These are phyloP conservation scores for Pulveroboletus sp. DNA, from an alignment of 768 basidiomycete genomes.

Conservation along the genomic window DNA sequence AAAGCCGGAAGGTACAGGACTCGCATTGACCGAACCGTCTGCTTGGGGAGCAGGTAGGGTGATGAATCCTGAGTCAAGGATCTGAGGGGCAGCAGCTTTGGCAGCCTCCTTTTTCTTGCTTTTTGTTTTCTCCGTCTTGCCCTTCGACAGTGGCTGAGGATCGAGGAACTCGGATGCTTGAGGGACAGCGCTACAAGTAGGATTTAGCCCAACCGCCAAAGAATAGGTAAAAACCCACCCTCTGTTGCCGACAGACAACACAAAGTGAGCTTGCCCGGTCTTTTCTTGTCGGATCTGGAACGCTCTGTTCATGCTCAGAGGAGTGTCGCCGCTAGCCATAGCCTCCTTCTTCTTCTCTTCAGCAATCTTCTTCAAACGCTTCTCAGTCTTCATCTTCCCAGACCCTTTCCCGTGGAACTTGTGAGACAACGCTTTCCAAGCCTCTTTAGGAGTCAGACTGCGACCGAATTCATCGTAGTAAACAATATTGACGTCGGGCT, in stretches of 20 bases:
- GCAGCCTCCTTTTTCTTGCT: slow-evolving; percentile 72
- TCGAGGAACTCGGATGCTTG: slow-evolving; percentile 81
- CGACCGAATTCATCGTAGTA: slow-evolving; percentile 98
- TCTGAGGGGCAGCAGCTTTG: slow-evolving; percentile 46
- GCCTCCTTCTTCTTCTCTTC: slow-evolving; percentile 94
- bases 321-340: slow-evolving; percentile 95
- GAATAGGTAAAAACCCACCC: slow-evolving; percentile 50
- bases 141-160: slow-evolving; percentile 75
- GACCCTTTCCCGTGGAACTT: slow-evolving; percentile 98
- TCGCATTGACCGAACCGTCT: slow-evolving; percentile 39
- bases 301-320: slow-evolving; percentile 90
- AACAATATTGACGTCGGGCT: slow-evolving; percentile 93
- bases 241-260: slow-evolving; percentile 90
- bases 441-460: slow-evolving; percentile 86
- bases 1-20: slow-evolving; percentile 43
- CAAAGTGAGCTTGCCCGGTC: slow-evolving; percentile 94
- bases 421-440: slow-evolving; percentile 97
- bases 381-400: slow-evolving; percentile 96
- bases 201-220: slow-evolving; percentile 2
- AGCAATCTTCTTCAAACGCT: slow-evolving; percentile 93
- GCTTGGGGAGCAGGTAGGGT: slow-evolving; percentile 61
- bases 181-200: slow-evolving; percentile 68
- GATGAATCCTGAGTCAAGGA: slow-evolving; percentile 62
- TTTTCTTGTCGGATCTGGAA: slow-evolving; percentile 94
- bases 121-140: slow-evolving; percentile 79